A percentile compares a stretch with the other conserved stretches of the same genome.
Conservation (phyloP, 2,329 filamentous ascomycete species). For the Neonectria faginata region DNA sequence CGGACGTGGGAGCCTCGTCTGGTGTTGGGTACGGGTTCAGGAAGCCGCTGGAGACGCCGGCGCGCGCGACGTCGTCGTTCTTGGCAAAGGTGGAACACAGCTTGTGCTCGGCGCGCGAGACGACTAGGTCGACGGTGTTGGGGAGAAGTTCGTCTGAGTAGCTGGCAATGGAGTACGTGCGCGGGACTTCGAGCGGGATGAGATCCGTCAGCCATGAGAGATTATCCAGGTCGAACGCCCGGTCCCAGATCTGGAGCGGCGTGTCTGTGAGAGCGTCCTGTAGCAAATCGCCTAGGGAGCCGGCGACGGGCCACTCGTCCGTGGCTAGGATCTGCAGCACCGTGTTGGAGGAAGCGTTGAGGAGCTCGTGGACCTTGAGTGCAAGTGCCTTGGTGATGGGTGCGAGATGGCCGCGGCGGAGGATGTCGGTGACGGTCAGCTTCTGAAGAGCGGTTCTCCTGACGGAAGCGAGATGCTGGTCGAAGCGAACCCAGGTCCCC, state of each 20-base stretch:
- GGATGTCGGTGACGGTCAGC: slow-evolving; percentile 61
- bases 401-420: slow-evolving; percentile 63
- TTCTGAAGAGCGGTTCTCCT: slow-evolving; percentile 42
- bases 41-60: slow-evolving; percentile 65
- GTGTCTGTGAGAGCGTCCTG: slow-evolving; percentile 62
- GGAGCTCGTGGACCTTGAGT: slow-evolving; percentile 60
- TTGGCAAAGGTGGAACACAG: slow-evolving; percentile 57
- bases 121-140: slow-evolving; percentile 62
- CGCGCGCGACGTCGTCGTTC: slow-evolving; percentile 48
- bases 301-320: slow-evolving; percentile 63
- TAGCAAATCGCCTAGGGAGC: slow-evolving; percentile 62
- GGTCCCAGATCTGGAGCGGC: slow-evolving; percentile 61
- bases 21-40: slow-evolving; percentile 58
- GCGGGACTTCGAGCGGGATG: slow-evolving; percentile 61
- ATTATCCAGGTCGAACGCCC: slow-evolving; percentile 59
- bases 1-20: slow-evolving; percentile 54
- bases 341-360: slow-evolving; percentile 62
- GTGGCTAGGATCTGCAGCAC: slow-evolving; percentile 62
- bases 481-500: slow-evolving; percentile 60
- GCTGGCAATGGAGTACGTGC: slow-evolving; percentile 66
- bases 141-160: slow-evolving; percentile 63
- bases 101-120: slow-evolving; percentile 64
- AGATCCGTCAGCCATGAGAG: slow-evolving; percentile 61
- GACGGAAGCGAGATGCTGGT: slow-evolving; percentile 58
- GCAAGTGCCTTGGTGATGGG: slow-evolving; percentile 64